phyloP scores from a whole-genome alignment of 768 basidiomycete species.

The Rhodotorula toruloides region DNA sequence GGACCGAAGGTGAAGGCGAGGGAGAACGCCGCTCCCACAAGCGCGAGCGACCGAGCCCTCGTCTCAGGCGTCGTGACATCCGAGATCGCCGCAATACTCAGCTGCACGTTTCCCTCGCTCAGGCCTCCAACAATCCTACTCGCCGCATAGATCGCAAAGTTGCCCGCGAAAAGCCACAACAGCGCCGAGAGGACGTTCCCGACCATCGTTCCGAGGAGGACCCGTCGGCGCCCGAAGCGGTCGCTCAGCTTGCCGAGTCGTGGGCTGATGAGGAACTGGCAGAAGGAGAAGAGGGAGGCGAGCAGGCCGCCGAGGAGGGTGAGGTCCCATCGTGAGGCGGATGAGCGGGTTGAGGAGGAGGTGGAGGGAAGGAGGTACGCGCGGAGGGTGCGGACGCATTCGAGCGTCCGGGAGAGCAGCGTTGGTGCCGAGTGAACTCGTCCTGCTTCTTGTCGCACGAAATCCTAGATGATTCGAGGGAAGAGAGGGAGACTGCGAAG shows the following conservation, averaged over 20 bases:
- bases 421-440: constrained; percentile 47
- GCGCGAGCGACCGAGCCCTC: constrained; percentile 77
- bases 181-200: constrained; percentile 80
- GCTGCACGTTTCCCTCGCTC: constrained; percentile 94
- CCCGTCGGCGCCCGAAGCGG: constrained; percentile 75
- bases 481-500: constrained; percentile 85
- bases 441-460: constrained; percentile 14
- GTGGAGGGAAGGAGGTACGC: constrained; percentile 60
- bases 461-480: constrained; percentile 82
- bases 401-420: constrained; percentile 68
- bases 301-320: constrained; percentile 91
- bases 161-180: constrained; percentile 55
- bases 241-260: constrained; percentile 78
- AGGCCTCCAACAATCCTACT: constrained; percentile 87
- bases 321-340: constrained; percentile 63
- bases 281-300: constrained; percentile 88
- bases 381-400: constrained; percentile 60
- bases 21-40: constrained; percentile 93
- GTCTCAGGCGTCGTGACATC: constrained; percentile 73
- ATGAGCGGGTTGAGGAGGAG: constrained; percentile 46
- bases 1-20: constrained; percentile 84
- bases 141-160: constrained; percentile 45
- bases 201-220: constrained; percentile 80
- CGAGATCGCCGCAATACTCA: constrained; percentile 89
- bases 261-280: constrained; percentile 77